Evolutionary conservation across 2,329 filamentous ascomycete species (phyloP).

Genomic region (Clonostachys rosea): DNA sequence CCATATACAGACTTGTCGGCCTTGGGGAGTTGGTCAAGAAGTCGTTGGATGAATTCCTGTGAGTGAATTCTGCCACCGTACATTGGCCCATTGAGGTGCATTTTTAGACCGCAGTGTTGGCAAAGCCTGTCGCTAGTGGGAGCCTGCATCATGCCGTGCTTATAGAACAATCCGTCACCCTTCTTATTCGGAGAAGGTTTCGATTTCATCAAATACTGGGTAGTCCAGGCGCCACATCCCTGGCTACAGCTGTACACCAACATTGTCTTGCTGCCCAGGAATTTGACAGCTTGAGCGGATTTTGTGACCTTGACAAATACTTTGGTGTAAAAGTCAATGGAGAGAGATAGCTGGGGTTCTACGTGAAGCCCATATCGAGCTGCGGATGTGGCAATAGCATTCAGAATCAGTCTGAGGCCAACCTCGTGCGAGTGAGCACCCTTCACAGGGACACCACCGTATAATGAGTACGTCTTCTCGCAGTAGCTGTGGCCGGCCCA

Average conservation of each 20-base stretch:
- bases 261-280: constrained; percentile 88
- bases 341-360: constrained; percentile 86
- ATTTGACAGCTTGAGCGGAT: constrained; percentile 83
- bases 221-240: constrained; percentile 89
- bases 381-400: constrained; percentile 75
- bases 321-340: constrained; percentile 92
- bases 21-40: constrained; percentile 68
- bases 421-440: constrained; percentile 84
- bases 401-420: constrained; percentile 79
- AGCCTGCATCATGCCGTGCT: constrained; percentile 70
- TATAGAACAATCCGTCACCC: constrained; percentile 66
- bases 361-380: constrained; percentile 83
- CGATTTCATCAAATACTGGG: constrained; percentile 71
- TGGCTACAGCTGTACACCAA: constrained; percentile 84
- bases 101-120: constrained; percentile 79
- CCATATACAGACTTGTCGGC: constrained; percentile 68
- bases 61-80: constrained; percentile 89
- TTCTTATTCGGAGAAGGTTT: constrained; percentile 65
- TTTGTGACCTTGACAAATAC: constrained; percentile 80
- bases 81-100: constrained; percentile 90
- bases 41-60: constrained; percentile 71
- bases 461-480: constrained; percentile 91
- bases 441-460: constrained; percentile 84
- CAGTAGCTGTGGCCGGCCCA: constrained; percentile 93
- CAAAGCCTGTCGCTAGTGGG: constrained; percentile 65